Conservation (phyloP, 108 stramenopile genomes). For the Parietichytrium sp. region DNA sequence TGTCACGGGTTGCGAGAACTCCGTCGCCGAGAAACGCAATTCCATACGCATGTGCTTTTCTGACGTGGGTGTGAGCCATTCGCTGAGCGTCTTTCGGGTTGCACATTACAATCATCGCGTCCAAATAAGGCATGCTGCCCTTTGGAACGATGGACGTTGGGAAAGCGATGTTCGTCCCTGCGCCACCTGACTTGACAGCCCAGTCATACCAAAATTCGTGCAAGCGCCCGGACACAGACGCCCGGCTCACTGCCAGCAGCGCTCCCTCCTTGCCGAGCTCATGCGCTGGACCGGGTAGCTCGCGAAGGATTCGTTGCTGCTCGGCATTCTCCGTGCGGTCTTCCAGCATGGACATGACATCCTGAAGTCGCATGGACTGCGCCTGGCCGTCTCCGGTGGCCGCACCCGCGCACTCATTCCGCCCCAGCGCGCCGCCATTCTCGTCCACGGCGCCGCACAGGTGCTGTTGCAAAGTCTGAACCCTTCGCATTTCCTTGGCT, state of each 20-base stretch:
- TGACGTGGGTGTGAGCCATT: conserved; percentile 4
- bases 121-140: conserved; percentile 10
- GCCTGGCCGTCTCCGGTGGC: too few species aligned
- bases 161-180: not conserved
- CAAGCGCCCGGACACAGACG: not conserved
- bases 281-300: not conserved
- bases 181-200: not conserved
- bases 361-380: too few species aligned
- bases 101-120: conserved; percentile 10
- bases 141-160: conserved; percentile 2
- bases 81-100: not conserved
- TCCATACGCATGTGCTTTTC: conserved; percentile 7
- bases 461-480: too few species aligned
- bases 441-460: too few species aligned
- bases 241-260: not conserved
- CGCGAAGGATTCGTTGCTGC: not conserved
- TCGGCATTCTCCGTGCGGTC: not conserved
- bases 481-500: too few species aligned
- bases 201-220: conserved; percentile 31
- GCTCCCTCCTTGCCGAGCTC: conserved; percentile 21
- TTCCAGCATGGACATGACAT: not conserved
- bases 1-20: conserved; percentile 11
- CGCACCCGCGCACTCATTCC: too few species aligned
- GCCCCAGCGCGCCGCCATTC: too few species aligned
- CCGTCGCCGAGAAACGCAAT: conserved; percentile 37